Evolutionary conservation across 1,284 basidiomycete genomes (phyloP), one percentile per base, ranked within the genome.

Genomic region (Heliocybe sulcata): DNA sequence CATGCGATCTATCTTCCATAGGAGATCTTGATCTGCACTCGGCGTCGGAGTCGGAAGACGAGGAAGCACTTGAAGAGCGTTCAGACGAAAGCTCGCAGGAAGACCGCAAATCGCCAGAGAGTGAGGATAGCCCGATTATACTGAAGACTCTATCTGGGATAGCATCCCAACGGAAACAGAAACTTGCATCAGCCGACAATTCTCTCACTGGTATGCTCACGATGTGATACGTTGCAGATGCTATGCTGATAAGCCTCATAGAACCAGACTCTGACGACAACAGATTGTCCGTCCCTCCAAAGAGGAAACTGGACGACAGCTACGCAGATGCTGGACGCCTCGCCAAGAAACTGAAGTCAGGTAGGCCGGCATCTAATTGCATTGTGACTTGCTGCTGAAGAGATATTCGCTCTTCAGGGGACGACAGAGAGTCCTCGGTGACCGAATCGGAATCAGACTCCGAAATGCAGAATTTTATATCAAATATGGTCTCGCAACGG

Each of bases 1-100:
- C 20, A 49, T 22, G 14, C 25, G 31, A 50, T 49, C 20, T 51
- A 45, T 50, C 20, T 25, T 23, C 26, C 58, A 38, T 53, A 56
- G 60, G 59, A 55, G 59, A 38, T 33, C 52, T 52, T 25, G 54
- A 53, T 22, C 31, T 58, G 35, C 48, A 42, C 19, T 53, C 48
- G 51, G 55, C 52, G 55, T 60, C 53, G 38, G 64, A 63, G 38
- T 45, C 47, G 20, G 63, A 59, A 31, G 23, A 50, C 29, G 56
- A 59, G 35, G 57, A 57, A 42, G 54, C 53, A 51, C 55, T 55
- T 29, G 57, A 55, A 23, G 56, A 58, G 45, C 26, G 55, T 53
- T 45, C 52, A 38, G 25, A 48, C 42, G 53, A 55, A 11, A 35
- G 31, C 19, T 29, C 27, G 22, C 14, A 31, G 35, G 27, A 50